Evolutionary conservation across 164 flowering plant genomes (phyloP), one percentile per base, ranked within the genome.

Genomic region (Vitis amurensis): DNA sequence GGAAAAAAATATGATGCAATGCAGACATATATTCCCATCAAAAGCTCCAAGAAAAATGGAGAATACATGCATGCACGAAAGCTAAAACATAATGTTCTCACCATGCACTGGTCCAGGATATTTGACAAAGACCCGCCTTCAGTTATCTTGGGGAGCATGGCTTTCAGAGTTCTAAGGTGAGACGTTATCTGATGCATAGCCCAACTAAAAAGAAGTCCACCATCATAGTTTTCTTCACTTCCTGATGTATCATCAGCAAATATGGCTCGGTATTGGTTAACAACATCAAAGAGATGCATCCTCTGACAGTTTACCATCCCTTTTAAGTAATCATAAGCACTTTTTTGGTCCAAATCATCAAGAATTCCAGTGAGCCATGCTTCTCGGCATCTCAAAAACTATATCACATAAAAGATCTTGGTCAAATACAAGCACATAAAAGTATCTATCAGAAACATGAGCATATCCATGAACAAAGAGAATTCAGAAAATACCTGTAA

Each of bases 191-290:
- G 98, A 85, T 96, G 99, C 97, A 90, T 96, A 31, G 91, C 92
- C 99, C 99, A 96, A 73, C 97, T 92, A 83, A 93, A 93, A 61
- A 96, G 95, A 81, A 96, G 98, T 53, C 97, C 99, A 23, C 98
- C 97, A 79, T 96, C 99, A 79, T 88, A 89, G 74, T 92, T 93
- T 74, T 93, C 95, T 83, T 96, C 99, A 84, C 89, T 93, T 76
- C 97, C 95, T 58, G 98, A 96, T 60, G 93, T 90, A 81, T 96
- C 98, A 82, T 96, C 98, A 29, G 95, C 85, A 76, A 93, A 96
- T 77, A 96, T 93, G 55, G 98, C 98, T 68, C 98, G 82, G 80
- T 96, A 96, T 75, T 96, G 99, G 74, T 86, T 96, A 72, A 93
- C 99, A 78, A 93, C 99, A 80, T 93, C 97, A 86, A 96, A 91